Evolutionary conservation across 192 early-diverging fungal genomes (phyloP), one percentile per base, ranked within the genome.

Genomic region (Polychytrium aggregatum): DNA sequence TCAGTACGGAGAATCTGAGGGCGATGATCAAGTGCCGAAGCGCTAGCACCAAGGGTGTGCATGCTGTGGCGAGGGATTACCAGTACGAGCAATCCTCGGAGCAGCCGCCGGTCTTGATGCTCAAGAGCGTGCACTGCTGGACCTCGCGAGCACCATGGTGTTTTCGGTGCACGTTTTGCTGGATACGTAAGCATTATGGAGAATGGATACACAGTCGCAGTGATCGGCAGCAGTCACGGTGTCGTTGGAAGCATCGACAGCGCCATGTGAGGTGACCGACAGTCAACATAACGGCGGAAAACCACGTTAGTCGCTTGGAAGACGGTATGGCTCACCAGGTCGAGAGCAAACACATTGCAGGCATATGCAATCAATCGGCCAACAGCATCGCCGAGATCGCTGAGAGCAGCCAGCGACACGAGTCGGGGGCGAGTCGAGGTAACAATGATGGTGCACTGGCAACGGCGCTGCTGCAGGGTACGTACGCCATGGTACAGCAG

Each of bases 91-190:
- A 88, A 62, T 88, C 86, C 59, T 88, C 86, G 13, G 74, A 70
- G 55, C 86, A 88, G 21, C 86, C 86, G 44, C 86, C 86, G 18
- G 86, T 85, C 65, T 88, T 88, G 68, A 88, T 88, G 44, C 71
- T 78, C 37, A 85, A 50, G 3, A 88, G 66, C 8, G 86, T 88
- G 60, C 81, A 86, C 56, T 84, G 83, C 67, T 88, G 86, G 18
- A 88, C 82, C 28, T 73, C 76, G 33, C 73, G 60, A 10, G 81
- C 68, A 62, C 86, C 71, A 56, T 76, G 75, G 65, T 81, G 61
- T 25, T 67, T 52, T 44, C 86, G 75, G 60, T 88, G 86, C n/a
- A 84, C 80, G 41, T 71, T 78, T 33, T 82, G 79, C 83, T 85
- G 52, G n/a, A n/a, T n/a, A n/a, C n/a, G n/a, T n/a, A n/a, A n/a